Base-by-base conservation (phyloP, 345 rosid species). In the Laguncularia racemosa region DNA sequence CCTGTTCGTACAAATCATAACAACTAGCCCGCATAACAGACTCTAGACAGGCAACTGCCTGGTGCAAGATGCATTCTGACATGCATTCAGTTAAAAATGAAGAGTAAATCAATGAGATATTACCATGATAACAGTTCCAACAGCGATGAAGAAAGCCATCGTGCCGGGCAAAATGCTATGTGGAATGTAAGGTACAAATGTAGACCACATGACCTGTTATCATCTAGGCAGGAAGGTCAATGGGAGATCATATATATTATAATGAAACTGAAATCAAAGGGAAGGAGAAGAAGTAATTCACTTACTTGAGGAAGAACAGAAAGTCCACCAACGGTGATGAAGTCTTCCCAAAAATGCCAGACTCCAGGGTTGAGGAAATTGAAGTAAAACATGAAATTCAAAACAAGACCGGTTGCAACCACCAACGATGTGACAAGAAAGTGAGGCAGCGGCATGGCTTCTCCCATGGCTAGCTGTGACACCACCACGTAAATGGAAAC, bases 131-230 rank as follows among this genome's bases (percentile, higher is more conserved):
- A 91, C 84, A 71, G 85, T 78, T n/a, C 78, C 66, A 9, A 88
- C n/a, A 59, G 92, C 95, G 48, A 66, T 40, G 26, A 64, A 76
- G 77, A 67, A 84, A 63, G 98, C 72, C 52, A 69, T 56, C 47
- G 68, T 61, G 55, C 96, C 89, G 13, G 96, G 98, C 77, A 84
- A 57, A 62, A 78, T 74, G 66, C 82, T 78, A 49, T 65, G 67
- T 20, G 96, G 96, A 61, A 91, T 57, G 71, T 68, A 74, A 16
- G 96, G 92, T 13, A 88, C 89, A 74, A 88, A 91, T 50, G 96
- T 91, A 38, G 92, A 86, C 98, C 98, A 91, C 85, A 88, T 86
- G 57, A 88, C 80, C 95, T 91, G 83, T 51, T 48, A 18, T 58
- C 46, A 60, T 52, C 58, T 46, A 20, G 40, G 55, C 26, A 48